A percentile compares a stretch with the other conserved stretches of the same genome.
These are phyloP conservation scores for Aechmea fasciata DNA, from an alignment of 176 grass and related monocot species.

Conservation along the genomic window DNA sequence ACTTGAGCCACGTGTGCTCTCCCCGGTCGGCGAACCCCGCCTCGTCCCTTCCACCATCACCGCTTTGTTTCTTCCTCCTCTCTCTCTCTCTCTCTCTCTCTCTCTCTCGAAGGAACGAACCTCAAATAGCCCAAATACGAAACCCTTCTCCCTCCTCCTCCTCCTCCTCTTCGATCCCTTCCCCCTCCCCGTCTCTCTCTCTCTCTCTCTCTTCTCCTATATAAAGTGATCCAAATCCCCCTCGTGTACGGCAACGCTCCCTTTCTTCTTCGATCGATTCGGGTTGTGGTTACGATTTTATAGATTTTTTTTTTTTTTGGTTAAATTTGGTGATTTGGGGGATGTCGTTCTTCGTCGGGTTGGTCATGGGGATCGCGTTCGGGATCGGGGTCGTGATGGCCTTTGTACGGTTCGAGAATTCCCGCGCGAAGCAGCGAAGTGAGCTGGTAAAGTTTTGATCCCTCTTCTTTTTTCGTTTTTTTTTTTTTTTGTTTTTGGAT, in stretches of 20 bases:
- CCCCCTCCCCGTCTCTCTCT: neutral
- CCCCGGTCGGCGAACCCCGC: neutral
- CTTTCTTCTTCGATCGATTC: neutral
- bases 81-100: neutral
- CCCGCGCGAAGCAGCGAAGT: conserved; percentile 64
- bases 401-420: conserved; percentile 65
- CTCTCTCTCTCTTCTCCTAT: neutral
- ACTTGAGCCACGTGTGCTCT: neutral
- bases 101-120: neutral
- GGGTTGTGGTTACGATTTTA: neutral
- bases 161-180: neutral
- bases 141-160: neutral
- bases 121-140: neutral
- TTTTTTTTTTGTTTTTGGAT: neutral
- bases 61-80: neutral
- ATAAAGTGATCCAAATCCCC: neutral
- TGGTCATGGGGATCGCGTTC: conserved; percentile 50
- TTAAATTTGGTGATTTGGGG: neutral
- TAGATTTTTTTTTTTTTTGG: too few species aligned
- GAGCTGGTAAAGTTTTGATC: conserved; percentile 48
- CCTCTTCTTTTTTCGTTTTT: neutral
- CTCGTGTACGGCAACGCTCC: neutral
- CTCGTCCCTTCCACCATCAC: neutral
- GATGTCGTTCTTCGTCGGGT: conserved; percentile 81
- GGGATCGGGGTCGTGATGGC: conserved; percentile 68